Evolutionary conservation across 371 early-diverging fungal species (phyloP).

Genomic region (Mycotypha africana): DNA sequence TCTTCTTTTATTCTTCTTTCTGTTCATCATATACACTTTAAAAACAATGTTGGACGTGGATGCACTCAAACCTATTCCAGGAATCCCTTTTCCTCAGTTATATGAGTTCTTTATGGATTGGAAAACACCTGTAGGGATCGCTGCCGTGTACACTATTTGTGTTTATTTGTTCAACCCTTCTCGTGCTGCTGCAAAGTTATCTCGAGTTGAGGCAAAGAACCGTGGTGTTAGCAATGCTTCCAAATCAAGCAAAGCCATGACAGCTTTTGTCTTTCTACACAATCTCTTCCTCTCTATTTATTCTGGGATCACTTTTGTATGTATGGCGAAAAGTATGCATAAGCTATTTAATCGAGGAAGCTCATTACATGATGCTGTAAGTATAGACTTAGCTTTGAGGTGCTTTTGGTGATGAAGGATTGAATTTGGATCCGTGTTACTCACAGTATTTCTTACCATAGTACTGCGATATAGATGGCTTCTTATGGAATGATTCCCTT

Average conservation of each 20-base stretch:
- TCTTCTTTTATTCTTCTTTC: no score
- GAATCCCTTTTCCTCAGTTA: conserved; percentile 57
- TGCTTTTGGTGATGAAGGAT: no score
- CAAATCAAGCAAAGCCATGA: conserved; percentile 48
- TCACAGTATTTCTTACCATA: conserved; percentile 13
- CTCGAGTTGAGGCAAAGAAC: conserved; percentile 50
- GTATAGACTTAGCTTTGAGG: conserved; percentile 22
- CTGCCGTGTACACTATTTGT: conserved; percentile 48
- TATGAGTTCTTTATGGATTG: conserved; percentile 71
- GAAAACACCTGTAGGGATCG: conserved; percentile 65
- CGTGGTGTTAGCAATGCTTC: conserved; percentile 33
- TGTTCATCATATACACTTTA: no score
- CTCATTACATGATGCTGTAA: conserved; percentile 44
- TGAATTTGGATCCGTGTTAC: no score
- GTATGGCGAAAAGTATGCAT: conserved; percentile 54
- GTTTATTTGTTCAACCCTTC: conserved; percentile 61
- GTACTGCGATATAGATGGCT: conserved; percentile 66
- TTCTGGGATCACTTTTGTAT: conserved; percentile 64
- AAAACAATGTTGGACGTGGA: conserved; percentile 25
- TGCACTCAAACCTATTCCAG: conserved; percentile 31
- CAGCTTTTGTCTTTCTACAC: conserved; percentile 71
- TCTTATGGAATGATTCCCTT: conserved; percentile 66
- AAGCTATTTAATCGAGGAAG: conserved; percentile 31
- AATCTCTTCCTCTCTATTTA: conserved; percentile 67
- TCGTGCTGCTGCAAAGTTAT: conserved; percentile 34